Evolutionary conservation across 805 yeast genomes (phyloP).

Genomic region (Sugiyamaella americana): DNA sequence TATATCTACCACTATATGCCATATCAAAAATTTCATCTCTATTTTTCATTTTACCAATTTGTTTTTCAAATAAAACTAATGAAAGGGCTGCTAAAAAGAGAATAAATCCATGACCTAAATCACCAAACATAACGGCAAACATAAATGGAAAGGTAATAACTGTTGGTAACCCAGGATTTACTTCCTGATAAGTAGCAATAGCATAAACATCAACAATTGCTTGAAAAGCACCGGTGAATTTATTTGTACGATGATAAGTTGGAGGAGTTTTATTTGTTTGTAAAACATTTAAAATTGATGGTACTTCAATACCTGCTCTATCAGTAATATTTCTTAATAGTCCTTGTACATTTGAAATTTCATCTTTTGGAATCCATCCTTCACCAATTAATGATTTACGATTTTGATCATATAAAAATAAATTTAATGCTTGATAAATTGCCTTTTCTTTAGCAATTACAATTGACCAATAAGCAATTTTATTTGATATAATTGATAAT

Average conservation of each 20-base stretch:
- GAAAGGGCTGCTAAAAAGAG: constrained; percentile 65
- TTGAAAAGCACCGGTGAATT: constrained; percentile 91
- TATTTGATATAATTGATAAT: constrained; percentile 68
- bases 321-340: constrained; percentile 62
- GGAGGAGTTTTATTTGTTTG: constrained; percentile 86
- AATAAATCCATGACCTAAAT: constrained; percentile 90
- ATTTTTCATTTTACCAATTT: constrained; percentile 52
- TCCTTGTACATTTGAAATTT: constrained; percentile 56
- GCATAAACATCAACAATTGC: constrained; percentile 94
- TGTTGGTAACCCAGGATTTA: constrained; percentile 93
- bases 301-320: constrained; percentile 35
- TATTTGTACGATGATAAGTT: constrained; percentile 89
- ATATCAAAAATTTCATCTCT: constrained; percentile 93
- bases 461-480: constrained; percentile 68
- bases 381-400: constrained; percentile 86
- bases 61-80: constrained; percentile 68
- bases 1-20: constrained; percentile 93
- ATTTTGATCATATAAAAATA: constrained; percentile 73
- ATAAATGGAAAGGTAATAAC: constrained; percentile 94
- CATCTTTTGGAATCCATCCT: constrained; percentile 92
- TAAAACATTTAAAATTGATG: constrained; percentile 48
- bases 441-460: constrained; percentile 73
- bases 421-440: constrained; percentile 69
- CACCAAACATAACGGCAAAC: constrained; percentile 99
- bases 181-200: constrained; percentile 85